phyloP scores from a whole-genome alignment of 495 filamentous ascomycete species.

The Xylaria flabelliformis region DNA sequence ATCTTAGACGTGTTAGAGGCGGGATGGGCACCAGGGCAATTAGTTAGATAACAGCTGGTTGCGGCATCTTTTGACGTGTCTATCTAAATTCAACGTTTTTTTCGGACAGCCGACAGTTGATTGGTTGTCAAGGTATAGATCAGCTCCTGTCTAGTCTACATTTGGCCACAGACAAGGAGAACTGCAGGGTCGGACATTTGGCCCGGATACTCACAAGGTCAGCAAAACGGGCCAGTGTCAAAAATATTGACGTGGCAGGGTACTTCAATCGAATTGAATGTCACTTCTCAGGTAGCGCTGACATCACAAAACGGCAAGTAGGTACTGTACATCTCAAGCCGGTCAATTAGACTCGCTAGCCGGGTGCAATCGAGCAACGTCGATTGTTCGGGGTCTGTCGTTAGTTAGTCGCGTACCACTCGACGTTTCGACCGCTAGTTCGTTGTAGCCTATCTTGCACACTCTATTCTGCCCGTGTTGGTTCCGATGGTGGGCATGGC shows the following conservation, averaged over 20 bases:
- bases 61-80: slow-evolving; percentile 25
- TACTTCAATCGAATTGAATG: slow-evolving; percentile 3
- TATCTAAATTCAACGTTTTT: slow-evolving; percentile 20
- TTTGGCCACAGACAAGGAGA: slow-evolving; percentile 27
- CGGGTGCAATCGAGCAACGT: slow-evolving; percentile 1
- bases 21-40: slow-evolving; percentile 17
- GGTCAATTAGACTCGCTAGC: not conserved
- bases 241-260: slow-evolving; percentile 31
- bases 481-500: slow-evolving; percentile 24
- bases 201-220: slow-evolving; percentile 26
- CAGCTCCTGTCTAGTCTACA: slow-evolving; percentile 19
- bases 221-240: slow-evolving; percentile 24
- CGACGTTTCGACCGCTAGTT: slow-evolving; percentile 19
- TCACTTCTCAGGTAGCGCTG: slow-evolving; percentile 15
- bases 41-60: slow-evolving; percentile 16
- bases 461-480: not conserved
- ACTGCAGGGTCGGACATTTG: slow-evolving; percentile 29
- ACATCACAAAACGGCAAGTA: slow-evolving; percentile 17
- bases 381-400: slow-evolving; percentile 8
- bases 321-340: slow-evolving; percentile 17
- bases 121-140: slow-evolving; percentile 24
- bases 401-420: slow-evolving; percentile 20
- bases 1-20: slow-evolving; percentile 15
- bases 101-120: slow-evolving; percentile 7
- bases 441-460: slow-evolving; percentile 10